These are phyloP conservation scores for Rubia yunnanensis DNA, from an alignment of 257 asterid genomes.

Conservation along the genomic window DNA sequence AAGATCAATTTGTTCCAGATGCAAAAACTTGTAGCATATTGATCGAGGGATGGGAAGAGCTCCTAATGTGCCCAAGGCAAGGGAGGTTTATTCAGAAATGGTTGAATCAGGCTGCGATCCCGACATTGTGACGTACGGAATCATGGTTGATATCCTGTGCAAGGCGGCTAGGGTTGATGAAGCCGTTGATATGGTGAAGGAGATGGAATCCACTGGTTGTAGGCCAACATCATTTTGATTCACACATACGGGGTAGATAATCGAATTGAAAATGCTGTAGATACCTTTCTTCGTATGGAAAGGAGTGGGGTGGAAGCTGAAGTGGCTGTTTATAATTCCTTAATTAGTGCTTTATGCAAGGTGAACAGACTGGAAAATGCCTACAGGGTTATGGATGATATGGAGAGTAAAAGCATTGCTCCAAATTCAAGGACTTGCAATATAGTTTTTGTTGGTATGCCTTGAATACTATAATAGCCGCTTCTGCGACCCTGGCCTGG, in stretches of 20 bases:
- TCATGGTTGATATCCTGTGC: constrained; percentile 76
- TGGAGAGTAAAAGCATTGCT: constrained; percentile 48
- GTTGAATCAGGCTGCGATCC: constrained; percentile 48
- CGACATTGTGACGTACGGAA: constrained; percentile 74
- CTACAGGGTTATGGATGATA: constrained; percentile 65
- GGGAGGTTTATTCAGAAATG: constrained; percentile 61
- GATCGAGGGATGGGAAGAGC: constrained; percentile 84
- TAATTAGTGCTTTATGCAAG: constrained; percentile 77
- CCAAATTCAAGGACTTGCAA: constrained; percentile 77
- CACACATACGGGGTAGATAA: constrained; percentile 69
- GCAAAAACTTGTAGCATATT: constrained; percentile 73
- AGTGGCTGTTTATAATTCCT: constrained; percentile 60
- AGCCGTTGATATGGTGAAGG: constrained; percentile 55
- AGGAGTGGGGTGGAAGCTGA: constrained; percentile 46
- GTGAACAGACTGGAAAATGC: constrained; percentile 57
- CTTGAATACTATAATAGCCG: too few species aligned
- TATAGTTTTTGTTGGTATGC: too few species aligned
- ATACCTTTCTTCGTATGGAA: constrained; percentile 70
- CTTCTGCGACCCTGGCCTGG: too few species aligned
- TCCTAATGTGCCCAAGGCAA: constrained; percentile 73
- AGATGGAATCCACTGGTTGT: constrained; percentile 65
- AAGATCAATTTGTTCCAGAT: constrained; percentile 51
- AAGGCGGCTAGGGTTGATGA: constrained; percentile 70
- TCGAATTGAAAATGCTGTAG: constrained; percentile 71
- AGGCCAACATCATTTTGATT: constrained; percentile 59